Evolutionary conservation across 2,329 filamentous ascomycete genomes (phyloP).

Genomic region (Proliferodiscus dingleyae): DNA sequence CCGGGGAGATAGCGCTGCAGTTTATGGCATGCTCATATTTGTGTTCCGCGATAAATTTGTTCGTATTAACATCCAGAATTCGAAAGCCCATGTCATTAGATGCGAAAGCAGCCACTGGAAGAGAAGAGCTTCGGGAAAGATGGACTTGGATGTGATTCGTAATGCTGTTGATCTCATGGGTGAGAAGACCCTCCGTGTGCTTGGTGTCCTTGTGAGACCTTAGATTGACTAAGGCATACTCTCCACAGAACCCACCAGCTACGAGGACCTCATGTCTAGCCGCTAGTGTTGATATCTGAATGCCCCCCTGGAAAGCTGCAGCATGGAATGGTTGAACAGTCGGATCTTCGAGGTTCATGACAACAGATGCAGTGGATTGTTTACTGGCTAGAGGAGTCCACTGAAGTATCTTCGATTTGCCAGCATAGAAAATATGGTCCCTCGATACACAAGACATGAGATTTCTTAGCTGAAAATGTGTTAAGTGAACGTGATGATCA

Average conservation of each 20-base stretch:
- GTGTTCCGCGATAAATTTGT: slow-evolving; percentile 52
- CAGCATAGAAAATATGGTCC: slow-evolving; percentile 54
- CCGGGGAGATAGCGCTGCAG: slow-evolving; percentile 67
- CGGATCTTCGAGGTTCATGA: slow-evolving; percentile 28
- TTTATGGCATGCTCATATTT: slow-evolving; percentile 62
- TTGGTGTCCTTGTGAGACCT: slow-evolving; percentile 26
- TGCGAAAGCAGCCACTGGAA: slow-evolving; percentile 54
- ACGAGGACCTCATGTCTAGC: slow-evolving; percentile 33
- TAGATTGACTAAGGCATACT: slow-evolving; percentile 35
- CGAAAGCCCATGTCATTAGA: slow-evolving; percentile 59
- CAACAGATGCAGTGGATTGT: slow-evolving; percentile 13
- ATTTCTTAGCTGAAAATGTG: slow-evolving; percentile 65
- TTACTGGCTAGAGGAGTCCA: slow-evolving; percentile 47
- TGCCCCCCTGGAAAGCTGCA: slow-evolving; percentile 10
- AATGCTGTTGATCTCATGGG: slow-evolving; percentile 52
- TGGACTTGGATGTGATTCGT: slow-evolving; percentile 62
- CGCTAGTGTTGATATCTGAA: slow-evolving; percentile 32
- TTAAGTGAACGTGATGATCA: slow-evolving; percentile 46
- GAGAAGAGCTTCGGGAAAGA: slow-evolving; percentile 44
- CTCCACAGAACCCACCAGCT: slow-evolving; percentile 36
- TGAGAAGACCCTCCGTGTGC: slow-evolving; percentile 34
- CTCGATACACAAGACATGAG: slow-evolving; percentile 53
- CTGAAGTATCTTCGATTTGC: slow-evolving; percentile 43
- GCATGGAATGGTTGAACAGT: slow-evolving; percentile 22
- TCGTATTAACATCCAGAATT: slow-evolving; percentile 52